Evolutionary conservation across 345 rosid species (phyloP).

Genomic region (Aegle marmelos): DNA sequence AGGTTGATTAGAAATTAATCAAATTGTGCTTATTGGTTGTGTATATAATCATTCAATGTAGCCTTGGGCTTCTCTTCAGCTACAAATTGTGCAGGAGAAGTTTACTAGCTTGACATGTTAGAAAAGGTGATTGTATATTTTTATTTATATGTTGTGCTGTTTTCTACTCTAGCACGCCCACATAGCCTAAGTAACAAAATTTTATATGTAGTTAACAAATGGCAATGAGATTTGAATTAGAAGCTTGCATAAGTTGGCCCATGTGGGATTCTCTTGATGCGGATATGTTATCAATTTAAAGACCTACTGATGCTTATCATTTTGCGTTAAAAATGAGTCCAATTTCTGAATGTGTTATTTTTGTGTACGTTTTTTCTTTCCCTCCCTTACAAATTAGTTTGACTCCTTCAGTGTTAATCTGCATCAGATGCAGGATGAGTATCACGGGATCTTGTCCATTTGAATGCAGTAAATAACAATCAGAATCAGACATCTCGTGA

Average conservation of each 20-base stretch:
- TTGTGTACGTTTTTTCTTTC: not conserved
- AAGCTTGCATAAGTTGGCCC: not conserved
- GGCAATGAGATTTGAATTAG: not conserved
- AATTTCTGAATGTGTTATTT: not conserved
- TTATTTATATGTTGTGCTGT: not conserved
- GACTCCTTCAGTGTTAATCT: not conserved
- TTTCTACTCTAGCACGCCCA: not conserved
- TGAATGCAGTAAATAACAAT: not conserved
- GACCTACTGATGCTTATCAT: not conserved
- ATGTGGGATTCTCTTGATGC: not conserved
- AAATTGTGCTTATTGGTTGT: not conserved
- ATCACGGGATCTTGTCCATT: conserved; percentile 25
- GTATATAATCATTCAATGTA: not conserved
- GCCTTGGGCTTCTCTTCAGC: not conserved
- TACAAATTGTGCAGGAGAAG: not conserved
- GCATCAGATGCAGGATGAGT: conserved; percentile 7
- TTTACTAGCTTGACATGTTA: not conserved
- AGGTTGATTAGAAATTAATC: not conserved
- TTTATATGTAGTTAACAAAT: too few relatives aligned
- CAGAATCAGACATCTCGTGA: conserved; percentile 15
- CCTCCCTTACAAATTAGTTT: not conserved
- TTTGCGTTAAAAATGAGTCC: not conserved
- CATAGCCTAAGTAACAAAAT: not conserved
- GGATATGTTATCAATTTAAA: not conserved
- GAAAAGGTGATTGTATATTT: not conserved